phyloP scores from a whole-genome alignment of 768 basidiomycete species.

The Suillus hirtellus region DNA sequence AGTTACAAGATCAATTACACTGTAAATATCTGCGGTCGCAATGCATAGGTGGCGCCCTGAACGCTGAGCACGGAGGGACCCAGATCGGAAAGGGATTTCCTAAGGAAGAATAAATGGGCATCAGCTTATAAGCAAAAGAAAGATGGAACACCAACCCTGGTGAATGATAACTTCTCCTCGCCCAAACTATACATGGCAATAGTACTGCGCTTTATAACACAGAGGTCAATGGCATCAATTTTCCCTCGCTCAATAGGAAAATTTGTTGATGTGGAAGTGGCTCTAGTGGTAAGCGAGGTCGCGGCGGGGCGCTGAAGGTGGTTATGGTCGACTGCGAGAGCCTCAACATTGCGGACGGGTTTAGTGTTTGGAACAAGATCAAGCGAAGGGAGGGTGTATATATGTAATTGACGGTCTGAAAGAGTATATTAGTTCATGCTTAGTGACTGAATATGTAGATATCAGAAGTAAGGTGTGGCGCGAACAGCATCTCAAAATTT shows the following conservation, averaged over 20 bases:
- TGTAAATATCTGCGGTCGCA: slow-evolving; percentile 73
- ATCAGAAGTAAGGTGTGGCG: neutral
- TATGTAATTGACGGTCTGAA: slow-evolving; percentile 64
- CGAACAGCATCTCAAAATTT: neutral
- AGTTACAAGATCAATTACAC: slow-evolving; percentile 74
- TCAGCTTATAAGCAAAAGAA: neutral
- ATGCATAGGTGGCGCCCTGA: slow-evolving; percentile 67
- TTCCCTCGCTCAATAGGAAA: slow-evolving; percentile 14
- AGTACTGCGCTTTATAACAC: slow-evolving; percentile 64
- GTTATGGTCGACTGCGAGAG: slow-evolving; percentile 81
- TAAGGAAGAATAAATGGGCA: slow-evolving; percentile 27
- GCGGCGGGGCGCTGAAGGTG: slow-evolving; percentile 57
- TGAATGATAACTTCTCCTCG: slow-evolving; percentile 62
- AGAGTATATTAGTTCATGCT: slow-evolving; percentile 7
- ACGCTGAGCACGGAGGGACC: slow-evolving; percentile 60
- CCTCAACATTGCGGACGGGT: slow-evolving; percentile 77
- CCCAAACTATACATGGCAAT: slow-evolving; percentile 62
- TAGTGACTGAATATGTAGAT: neutral
- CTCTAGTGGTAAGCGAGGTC: slow-evolving; percentile 37
- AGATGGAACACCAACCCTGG: slow-evolving; percentile 46
- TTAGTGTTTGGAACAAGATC: slow-evolving; percentile 69
- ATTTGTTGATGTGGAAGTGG: slow-evolving; percentile 7
- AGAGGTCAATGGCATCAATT: slow-evolving; percentile 64
- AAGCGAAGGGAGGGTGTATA: slow-evolving; percentile 80
- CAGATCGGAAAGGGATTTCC: slow-evolving; percentile 71